These are phyloP conservation scores for Aaosphaeria pasadenensis DNA, from an alignment of 2,329 filamentous ascomycete genomes.

Conservation along the genomic window DNA sequence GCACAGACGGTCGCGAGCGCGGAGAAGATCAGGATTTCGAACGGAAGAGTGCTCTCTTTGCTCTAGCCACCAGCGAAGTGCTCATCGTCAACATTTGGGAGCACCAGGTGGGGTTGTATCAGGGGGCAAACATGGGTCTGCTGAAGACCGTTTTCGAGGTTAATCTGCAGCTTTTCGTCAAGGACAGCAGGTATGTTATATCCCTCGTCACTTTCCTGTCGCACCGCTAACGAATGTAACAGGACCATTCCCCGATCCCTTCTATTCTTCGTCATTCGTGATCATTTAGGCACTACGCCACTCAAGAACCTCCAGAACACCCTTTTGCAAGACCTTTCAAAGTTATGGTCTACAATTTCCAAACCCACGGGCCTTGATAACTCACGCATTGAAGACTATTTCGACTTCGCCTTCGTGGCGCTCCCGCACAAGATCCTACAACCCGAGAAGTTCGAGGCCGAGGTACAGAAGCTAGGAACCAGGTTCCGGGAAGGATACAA, in stretches of 20 bases:
- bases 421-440: constrained; percentile 96
- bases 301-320: constrained; percentile 87
- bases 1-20: constrained; percentile 91
- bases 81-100: constrained; percentile 99
- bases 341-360: constrained; percentile 89
- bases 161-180: constrained; percentile 93
- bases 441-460: constrained; percentile 81
- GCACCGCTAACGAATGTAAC: background rate
- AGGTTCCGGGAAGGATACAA: constrained; percentile 81
- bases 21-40: constrained; percentile 99
- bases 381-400: constrained; percentile 92
- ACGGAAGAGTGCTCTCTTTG: constrained; percentile 95
- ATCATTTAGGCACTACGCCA: constrained; percentile 90
- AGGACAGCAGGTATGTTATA: constrained; percentile 76
- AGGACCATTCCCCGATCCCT: constrained; percentile 86
- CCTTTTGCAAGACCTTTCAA: constrained; percentile 81
- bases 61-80: constrained; percentile 94
- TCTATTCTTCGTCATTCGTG: constrained; percentile 97
- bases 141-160: constrained; percentile 99
- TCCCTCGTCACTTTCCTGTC: background rate
- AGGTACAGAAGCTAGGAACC: constrained; percentile 74
- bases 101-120: constrained; percentile 95
- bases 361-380: constrained; percentile 87
- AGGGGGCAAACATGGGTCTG: constrained; percentile 97
- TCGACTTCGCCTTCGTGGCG: constrained; percentile 95